Evolutionary conservation across 495 filamentous ascomycete genomes (phyloP).

Genomic region (Penicillium canescens): DNA sequence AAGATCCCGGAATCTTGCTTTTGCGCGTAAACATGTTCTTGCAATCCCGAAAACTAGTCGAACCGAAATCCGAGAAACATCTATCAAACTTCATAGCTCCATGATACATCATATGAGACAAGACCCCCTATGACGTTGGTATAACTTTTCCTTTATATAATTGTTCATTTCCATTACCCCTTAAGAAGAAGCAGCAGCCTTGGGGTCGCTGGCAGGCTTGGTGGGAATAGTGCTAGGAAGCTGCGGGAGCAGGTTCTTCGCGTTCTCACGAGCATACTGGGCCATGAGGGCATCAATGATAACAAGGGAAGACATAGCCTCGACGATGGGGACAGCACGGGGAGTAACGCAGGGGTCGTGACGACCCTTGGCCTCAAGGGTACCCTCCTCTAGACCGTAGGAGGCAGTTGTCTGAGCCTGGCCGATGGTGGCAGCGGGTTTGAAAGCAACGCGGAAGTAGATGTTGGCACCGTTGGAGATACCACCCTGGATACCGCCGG

Average conservation of each 20-base stretch:
- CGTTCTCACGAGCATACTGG: conserved; percentile 68
- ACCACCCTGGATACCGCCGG: conserved; percentile 93
- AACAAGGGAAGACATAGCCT: conserved; percentile 90
- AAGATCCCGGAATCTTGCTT: too few relatives aligned
- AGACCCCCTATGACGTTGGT: conserved; percentile 1
- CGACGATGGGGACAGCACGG: conserved; percentile 91
- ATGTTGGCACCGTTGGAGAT: conserved; percentile 94
- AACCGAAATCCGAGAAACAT: neutral
- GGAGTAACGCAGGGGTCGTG: conserved; percentile 97
- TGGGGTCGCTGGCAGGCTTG: conserved; percentile 26
- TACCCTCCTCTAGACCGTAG: conserved; percentile 73
- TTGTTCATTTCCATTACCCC: neutral
- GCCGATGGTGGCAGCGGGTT: conserved; percentile 92
- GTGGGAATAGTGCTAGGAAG: conserved; percentile 41
- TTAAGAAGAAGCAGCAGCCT: conserved; percentile 17
- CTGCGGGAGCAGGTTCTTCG: conserved; percentile 42
- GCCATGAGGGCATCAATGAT: conserved; percentile 90
- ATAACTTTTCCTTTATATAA: conserved; percentile 2
- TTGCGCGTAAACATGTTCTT: too few relatives aligned
- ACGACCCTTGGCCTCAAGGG: conserved; percentile 89
- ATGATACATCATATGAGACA: neutral
- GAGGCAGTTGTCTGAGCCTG: conserved; percentile 84
- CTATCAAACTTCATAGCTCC: conserved; percentile 2
- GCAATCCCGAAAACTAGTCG: neutral
- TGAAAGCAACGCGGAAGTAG: conserved; percentile 96